phyloP scores from a whole-genome alignment of 1,284 basidiomycete species.

The Pascua sp. region DNA sequence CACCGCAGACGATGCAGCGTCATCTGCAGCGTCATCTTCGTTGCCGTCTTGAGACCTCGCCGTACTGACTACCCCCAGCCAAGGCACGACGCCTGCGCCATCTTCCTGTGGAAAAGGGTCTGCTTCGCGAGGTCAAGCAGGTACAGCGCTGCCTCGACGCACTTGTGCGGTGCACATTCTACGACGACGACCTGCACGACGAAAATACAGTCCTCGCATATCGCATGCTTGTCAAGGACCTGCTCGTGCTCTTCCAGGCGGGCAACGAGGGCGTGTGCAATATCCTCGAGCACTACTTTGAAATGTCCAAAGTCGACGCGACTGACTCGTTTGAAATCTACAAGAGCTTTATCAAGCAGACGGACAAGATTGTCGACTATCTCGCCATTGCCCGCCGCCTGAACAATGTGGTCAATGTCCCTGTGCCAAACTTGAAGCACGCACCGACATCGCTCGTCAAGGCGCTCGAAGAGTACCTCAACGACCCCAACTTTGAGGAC shows the following conservation, averaged over 20 bases:
- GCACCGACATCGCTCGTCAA: slow-evolving; percentile 90
- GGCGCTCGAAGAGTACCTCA: slow-evolving; percentile 90
- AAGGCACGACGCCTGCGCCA: slow-evolving; percentile 70
- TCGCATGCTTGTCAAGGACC: slow-evolving; percentile 94
- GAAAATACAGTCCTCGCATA: slow-evolving; percentile 85
- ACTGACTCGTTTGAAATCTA: slow-evolving; percentile 81
- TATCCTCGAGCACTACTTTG: slow-evolving; percentile 95
- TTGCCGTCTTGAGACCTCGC: neutral
- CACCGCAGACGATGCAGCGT: neutral
- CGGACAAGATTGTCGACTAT: slow-evolving; percentile 90
- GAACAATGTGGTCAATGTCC: slow-evolving; percentile 85
- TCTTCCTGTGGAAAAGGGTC: slow-evolving; percentile 92
- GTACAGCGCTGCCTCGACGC: slow-evolving; percentile 87
- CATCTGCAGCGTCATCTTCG: neutral
- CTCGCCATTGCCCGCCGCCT: slow-evolving; percentile 88
- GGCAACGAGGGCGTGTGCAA: slow-evolving; percentile 99
- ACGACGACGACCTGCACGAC: slow-evolving; percentile 87
- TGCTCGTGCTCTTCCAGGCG: slow-evolving; percentile 91
- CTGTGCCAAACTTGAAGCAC: slow-evolving; percentile 91
- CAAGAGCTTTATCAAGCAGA: slow-evolving; percentile 90
- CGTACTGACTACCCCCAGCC: slow-evolving; percentile 10
- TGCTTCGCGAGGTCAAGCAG: slow-evolving; percentile 84
- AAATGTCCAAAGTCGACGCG: slow-evolving; percentile 94
- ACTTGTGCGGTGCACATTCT: slow-evolving; percentile 84
- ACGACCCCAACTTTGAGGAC: slow-evolving; percentile 93